A percentile compares a stretch with the other conserved stretches of the same genome.
Conservation (phyloP, 805 yeast species). For the Wickerhamomyces bovis region DNA sequence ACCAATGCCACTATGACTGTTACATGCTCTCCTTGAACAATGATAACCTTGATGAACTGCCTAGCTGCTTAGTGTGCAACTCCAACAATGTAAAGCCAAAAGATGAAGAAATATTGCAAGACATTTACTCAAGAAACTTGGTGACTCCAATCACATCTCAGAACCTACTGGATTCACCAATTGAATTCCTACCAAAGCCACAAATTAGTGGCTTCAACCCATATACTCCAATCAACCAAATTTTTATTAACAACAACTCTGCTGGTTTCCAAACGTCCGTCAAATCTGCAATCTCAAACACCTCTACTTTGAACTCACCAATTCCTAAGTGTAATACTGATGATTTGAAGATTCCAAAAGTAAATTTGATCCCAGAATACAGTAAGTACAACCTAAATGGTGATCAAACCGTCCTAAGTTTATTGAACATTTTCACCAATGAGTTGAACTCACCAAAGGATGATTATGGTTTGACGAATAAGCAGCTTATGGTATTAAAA, state of each 20-base stretch:
- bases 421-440: constrained; percentile 18
- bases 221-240: constrained; percentile 19
- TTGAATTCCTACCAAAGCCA: constrained; percentile 7
- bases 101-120: constrained; percentile 24
- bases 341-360: constrained; percentile 14
- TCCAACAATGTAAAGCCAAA: constrained; percentile 18
- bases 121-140: constrained; percentile 14
- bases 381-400: constrained; percentile 15
- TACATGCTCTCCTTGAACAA: constrained; percentile 27
- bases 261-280: constrained; percentile 11
- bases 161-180: background rate
- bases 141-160: background rate
- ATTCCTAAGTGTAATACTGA: constrained; percentile 5
- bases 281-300: background rate
- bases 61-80: constrained; percentile 25
- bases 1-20: constrained; percentile 40
- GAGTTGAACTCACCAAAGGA: constrained; percentile 6
- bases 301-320: constrained; percentile 1
- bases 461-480: background rate
- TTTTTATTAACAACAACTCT: constrained; percentile 13
- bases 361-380: constrained; percentile 20
- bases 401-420: background rate
- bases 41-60: constrained; percentile 13
- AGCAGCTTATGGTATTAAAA: background rate
- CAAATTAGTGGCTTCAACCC: constrained; percentile 17